These are phyloP conservation scores for Cadophora sp. DNA, from an alignment of 2,329 filamentous ascomycete species.

Conservation along the genomic window DNA sequence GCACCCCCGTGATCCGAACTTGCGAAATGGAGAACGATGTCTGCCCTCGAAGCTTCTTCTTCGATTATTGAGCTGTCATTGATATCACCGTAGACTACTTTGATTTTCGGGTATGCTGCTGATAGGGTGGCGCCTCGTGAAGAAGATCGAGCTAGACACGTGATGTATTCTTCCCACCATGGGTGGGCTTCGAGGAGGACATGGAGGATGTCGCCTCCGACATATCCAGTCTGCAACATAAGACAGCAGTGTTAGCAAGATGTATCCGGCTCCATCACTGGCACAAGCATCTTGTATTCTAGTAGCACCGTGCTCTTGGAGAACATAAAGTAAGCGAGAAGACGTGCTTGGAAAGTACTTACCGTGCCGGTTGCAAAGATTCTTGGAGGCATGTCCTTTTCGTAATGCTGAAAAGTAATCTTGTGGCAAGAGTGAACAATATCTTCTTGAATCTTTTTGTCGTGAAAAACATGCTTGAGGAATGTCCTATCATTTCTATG, in stretches of 20 bases:
- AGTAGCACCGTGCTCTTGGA: not conserved
- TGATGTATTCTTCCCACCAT: slow-evolving; percentile 19
- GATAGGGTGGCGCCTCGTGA: slow-evolving; percentile 1
- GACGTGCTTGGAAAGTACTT: not conserved
- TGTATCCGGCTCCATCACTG: not conserved
- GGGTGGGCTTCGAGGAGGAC: slow-evolving; percentile 21
- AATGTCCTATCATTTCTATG: no score
- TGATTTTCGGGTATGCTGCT: slow-evolving; percentile 37
- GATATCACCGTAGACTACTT: slow-evolving; percentile 37
- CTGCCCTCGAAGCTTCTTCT: slow-evolving; percentile 43
- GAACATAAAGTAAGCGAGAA: not conserved
- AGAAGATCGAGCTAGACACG: slow-evolving; percentile 19
- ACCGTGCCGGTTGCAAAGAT: not conserved
- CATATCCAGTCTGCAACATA: slow-evolving; percentile 25
- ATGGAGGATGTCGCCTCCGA: slow-evolving; percentile 28
- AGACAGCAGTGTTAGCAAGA: not conserved
- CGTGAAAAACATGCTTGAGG: no score
- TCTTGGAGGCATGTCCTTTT: not conserved
- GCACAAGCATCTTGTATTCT: not conserved
- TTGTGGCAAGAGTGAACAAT: no score
- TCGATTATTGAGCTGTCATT: slow-evolving; percentile 23
- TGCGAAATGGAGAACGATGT: slow-evolving; percentile 44
- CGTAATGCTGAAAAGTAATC: no score
- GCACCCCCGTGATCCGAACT: slow-evolving; percentile 51
- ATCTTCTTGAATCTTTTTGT: no score